Evolutionary conservation across 169 alveolate genomes (phyloP).

Genomic region (Cystoisospora suis): DNA sequence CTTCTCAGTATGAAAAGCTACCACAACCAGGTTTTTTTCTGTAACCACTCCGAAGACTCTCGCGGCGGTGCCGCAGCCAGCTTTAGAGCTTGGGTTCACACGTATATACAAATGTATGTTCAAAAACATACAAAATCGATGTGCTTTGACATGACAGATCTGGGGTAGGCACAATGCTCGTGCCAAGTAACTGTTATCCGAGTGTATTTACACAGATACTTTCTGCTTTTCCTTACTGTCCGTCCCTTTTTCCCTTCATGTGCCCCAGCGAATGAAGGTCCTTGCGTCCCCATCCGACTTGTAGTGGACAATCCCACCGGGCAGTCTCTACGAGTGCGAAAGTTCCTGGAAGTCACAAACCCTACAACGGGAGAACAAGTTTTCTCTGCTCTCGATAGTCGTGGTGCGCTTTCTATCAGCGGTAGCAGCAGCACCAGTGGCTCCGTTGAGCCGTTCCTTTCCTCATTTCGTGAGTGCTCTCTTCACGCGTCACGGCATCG

Average conservation of each 20-base stretch:
- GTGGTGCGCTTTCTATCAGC: slow-evolving; percentile 27
- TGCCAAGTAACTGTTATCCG: no score
- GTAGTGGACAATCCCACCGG: slow-evolving; percentile 72
- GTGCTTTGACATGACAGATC: no score
- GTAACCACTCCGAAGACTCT: no score
- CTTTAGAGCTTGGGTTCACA: no score
- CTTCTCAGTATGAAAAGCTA: no score
- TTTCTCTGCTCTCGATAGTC: slow-evolving; percentile 65
- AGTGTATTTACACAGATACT: no score
- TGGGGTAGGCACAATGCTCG: no score
- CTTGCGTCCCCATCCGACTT: slow-evolving; percentile 65
- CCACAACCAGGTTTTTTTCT: no score
- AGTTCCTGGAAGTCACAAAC: slow-evolving; percentile 65
- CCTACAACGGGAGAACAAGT: slow-evolving; percentile 73
- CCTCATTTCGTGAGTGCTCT: neutral
- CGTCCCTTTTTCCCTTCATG: neutral
- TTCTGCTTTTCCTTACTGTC: neutral
- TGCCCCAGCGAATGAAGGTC: neutral
- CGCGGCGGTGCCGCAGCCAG: neutral
- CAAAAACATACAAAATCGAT: no score
- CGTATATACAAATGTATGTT: no score
- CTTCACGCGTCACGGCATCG: neutral
- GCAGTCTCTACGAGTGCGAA: slow-evolving; percentile 66
- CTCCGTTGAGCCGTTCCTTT: neutral
- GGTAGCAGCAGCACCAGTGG: neutral